Conservation (phyloP, 495 filamentous ascomycete genomes). For the Podospora fimiseda region DNA sequence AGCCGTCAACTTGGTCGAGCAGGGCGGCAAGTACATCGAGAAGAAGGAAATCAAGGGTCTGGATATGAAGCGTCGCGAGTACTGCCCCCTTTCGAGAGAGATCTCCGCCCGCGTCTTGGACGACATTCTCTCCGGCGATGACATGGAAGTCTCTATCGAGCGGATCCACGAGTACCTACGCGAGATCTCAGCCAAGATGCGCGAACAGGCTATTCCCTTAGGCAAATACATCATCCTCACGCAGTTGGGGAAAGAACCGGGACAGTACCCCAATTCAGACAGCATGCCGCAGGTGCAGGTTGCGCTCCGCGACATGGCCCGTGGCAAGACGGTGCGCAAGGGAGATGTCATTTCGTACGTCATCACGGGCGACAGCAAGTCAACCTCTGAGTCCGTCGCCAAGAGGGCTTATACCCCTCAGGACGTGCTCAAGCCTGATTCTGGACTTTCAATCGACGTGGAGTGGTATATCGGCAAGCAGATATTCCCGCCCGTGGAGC, state of each 20-base stretch:
- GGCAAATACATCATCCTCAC: constrained; percentile 96
- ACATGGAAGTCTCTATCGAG: constrained; percentile 79
- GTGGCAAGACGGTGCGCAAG: constrained; percentile 78
- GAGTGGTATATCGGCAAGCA: constrained; percentile 98
- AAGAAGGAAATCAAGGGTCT: constrained; percentile 97
- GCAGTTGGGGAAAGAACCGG: constrained; percentile 88
- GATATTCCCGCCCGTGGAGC: constrained; percentile 96
- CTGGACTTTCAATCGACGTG: constrained; percentile 72
- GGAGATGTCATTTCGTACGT: constrained; percentile 96
- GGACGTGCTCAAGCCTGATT: constrained; percentile 72
- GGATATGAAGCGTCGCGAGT: constrained; percentile 95
- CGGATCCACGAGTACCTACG: constrained; percentile 90
- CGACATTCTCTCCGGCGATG: constrained; percentile 89
- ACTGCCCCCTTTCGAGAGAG: constrained; percentile 89
- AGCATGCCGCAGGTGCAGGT: constrained; percentile 98
- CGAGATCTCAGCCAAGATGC: constrained; percentile 75
- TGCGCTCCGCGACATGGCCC: constrained; percentile 77
- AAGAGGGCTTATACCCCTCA: constrained; percentile 83
- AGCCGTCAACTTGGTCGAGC: constrained; percentile 85
- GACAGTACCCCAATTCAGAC: constrained; percentile 86
- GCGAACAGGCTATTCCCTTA: constrained; percentile 60
- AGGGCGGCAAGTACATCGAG: constrained; percentile 83
- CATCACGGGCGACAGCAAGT: constrained; percentile 72
- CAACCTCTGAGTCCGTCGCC: constrained; percentile 65
- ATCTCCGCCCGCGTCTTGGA: constrained; percentile 78